Percentiles rank a stretch among this genome's conserved stretches.
Conservation (phyloP, 2,329 filamentous ascomycete species). For the Nemania abortiva region DNA sequence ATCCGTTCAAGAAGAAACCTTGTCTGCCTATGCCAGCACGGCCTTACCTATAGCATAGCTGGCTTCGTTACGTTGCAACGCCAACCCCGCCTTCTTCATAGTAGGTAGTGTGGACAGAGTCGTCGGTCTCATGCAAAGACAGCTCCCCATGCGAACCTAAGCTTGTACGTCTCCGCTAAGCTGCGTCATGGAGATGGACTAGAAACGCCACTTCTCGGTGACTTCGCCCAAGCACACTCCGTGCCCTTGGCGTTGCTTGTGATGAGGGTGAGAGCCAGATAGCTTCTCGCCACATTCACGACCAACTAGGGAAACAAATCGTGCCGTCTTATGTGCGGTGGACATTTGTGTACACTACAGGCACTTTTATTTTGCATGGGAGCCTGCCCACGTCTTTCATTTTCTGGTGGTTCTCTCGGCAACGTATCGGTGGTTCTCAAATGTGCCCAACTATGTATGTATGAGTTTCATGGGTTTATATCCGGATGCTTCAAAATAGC, state of each 20-base stretch:
- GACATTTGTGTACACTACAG: not conserved
- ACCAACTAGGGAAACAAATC: slow-evolving; percentile 3
- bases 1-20: slow-evolving; percentile 24
- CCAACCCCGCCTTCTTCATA: slow-evolving; percentile 34
- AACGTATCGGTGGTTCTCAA: slow-evolving; percentile 6
- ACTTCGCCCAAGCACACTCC: slow-evolving; percentile 18
- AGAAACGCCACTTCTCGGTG: slow-evolving; percentile 21
- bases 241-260: slow-evolving; percentile 12
- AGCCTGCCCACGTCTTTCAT: not conserved
- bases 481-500: slow-evolving; percentile 1
- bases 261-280: slow-evolving; percentile 22
- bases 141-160: slow-evolving; percentile 17
- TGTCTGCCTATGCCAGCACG: slow-evolving; percentile 10
- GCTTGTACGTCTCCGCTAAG: slow-evolving; percentile 26
- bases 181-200: slow-evolving; percentile 13
- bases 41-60: slow-evolving; percentile 23
- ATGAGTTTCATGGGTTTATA: slow-evolving; percentile 8
- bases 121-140: slow-evolving; percentile 32
- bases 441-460: not conserved
- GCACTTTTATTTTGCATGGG: not conserved
- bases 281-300: slow-evolving; percentile 10
- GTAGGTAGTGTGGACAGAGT: slow-evolving; percentile 9
- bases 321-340: slow-evolving; percentile 2
- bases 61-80: slow-evolving; percentile 23
- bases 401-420: not conserved